Evolutionary conservation across 179 eudicot species (phyloP), one percentile per base, ranked within the genome.

Genomic region (Gypsophila paniculata): DNA sequence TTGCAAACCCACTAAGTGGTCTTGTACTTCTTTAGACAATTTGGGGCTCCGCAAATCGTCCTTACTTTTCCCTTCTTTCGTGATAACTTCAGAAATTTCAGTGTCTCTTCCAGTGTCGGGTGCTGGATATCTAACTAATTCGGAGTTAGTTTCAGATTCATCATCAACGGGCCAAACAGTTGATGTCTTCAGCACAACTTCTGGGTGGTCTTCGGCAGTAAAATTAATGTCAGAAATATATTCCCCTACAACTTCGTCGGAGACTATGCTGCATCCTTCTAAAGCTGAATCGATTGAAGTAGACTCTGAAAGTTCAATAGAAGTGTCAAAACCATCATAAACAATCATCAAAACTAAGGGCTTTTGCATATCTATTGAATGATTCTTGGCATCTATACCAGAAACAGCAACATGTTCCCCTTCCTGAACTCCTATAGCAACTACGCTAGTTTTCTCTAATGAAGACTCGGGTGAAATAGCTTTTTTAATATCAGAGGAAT

Each of bases 171-270:
- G 18, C 39, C 19, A 32, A 25, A 13, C 15, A 23, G 58, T 38
- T 34, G 42, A 66, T 39, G 63, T 53, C n/a, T 67, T 48, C 36
- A 12, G 58, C 39, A 25, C 19, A 42, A 23, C 57, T 14, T 18
- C 68, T 26, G 51, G 18, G 15, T 4, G 38, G 44, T 71, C 57
- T 46, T 53, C n/a, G 65, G 23, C 29, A 53, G 4, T 69, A 48
- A 66, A 71, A 25, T 65, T 36, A 66, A 61, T 63, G 26, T 78
- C 78, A 48, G 62, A 34, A 34, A 3, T 67, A 42, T 39, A 32
- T 44, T 75, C 53, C 58, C 65, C 76, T 39, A 36, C 73, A 71
- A 13, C 63, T 39, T 52, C 60, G 34, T 65, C 57, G 59, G 63
- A 48, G 18, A 64, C 70, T 36, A 38, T 6, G 23, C 15, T 9